Conservation (phyloP, 129 eudicot species). For the Kitagawia praeruptora region DNA sequence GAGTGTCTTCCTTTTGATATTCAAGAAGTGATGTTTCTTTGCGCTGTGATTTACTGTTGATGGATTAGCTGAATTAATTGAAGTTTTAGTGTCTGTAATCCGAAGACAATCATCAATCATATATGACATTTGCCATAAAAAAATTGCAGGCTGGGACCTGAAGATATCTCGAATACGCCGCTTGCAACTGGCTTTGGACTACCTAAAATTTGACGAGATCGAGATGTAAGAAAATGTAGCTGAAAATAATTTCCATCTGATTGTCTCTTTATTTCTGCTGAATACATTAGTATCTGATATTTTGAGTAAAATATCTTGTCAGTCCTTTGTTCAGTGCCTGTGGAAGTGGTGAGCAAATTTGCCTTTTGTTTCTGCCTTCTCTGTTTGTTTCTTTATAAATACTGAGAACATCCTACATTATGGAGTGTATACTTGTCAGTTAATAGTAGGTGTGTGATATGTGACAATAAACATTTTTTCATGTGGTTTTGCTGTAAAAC, state of each 20-base stretch:
- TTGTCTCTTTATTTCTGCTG: not conserved
- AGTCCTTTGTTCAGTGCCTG: not conserved
- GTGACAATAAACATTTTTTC: not conserved
- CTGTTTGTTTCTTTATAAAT: not conserved
- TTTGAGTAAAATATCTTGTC: not conserved
- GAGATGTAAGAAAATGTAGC: conserved; percentile 56
- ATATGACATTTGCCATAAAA: conserved; percentile 11
- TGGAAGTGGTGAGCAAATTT: conserved; percentile 1
- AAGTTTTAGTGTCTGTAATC: not conserved
- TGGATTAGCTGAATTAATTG: not conserved
- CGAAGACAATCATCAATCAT: not conserved
- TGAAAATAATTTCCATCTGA: not conserved
- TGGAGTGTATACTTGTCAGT: not conserved
- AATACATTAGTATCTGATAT: not conserved
- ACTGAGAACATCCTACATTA: not conserved
- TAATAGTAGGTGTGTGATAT: not conserved
- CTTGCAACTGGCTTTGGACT: conserved; percentile 81
- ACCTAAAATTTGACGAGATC: conserved; percentile 76
- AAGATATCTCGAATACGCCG: conserved; percentile 75
- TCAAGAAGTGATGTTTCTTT: not conserved
- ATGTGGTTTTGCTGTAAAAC: not conserved
- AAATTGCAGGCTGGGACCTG: conserved; percentile 73
- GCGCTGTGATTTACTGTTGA: not conserved
- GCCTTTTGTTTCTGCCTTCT: not conserved
- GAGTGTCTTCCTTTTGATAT: not conserved